Percentiles rank a stretch among this genome's conserved stretches.
Evolutionary conservation across 495 filamentous ascomycete species (phyloP).

Genomic region (Lasiosphaeria miniovina): DNA sequence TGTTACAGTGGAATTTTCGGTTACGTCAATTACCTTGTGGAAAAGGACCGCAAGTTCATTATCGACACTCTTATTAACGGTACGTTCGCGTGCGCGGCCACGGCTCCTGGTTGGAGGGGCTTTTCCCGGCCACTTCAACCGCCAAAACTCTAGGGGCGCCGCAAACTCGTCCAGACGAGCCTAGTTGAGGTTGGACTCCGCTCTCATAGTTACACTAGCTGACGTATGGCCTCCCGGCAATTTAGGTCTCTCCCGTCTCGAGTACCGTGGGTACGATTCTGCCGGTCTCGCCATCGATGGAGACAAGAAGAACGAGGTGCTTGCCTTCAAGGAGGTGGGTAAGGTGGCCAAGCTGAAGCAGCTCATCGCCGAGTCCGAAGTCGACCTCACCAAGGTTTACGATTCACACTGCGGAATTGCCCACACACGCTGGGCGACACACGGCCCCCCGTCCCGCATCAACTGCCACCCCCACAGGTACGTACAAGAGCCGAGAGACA

Average conservation of each 20-base stretch:
- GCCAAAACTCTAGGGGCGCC: constrained; percentile 2
- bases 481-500: constrained; percentile 21
- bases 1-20: constrained; percentile 91
- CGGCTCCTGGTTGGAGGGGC: background rate
- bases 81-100: constrained; percentile 32
- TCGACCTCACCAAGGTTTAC: constrained; percentile 86
- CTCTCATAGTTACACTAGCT: constrained; percentile 15
- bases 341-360: constrained; percentile 95
- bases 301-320: constrained; percentile 96
- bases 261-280: constrained; percentile 97
- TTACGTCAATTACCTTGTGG: constrained; percentile 89
- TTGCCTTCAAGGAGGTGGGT: constrained; percentile 97
- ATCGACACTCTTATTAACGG: constrained; percentile 95
- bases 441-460: constrained; percentile 84
- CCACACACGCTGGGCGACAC: constrained; percentile 98
- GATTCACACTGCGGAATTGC: constrained; percentile 97
- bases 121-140: constrained; percentile 16
- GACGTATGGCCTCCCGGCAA: constrained; percentile 21
- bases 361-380: constrained; percentile 78
- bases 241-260: constrained; percentile 73
- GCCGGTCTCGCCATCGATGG: constrained; percentile 95
- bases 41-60: constrained; percentile 94
- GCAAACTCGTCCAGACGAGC: background rate
- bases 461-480: constrained; percentile 99
- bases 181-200: constrained; percentile 12